Evolutionary conservation across 1,284 basidiomycete species (phyloP), one percentile per base, ranked within the genome.

Genomic region (Sanguinoderma infundibulare): DNA sequence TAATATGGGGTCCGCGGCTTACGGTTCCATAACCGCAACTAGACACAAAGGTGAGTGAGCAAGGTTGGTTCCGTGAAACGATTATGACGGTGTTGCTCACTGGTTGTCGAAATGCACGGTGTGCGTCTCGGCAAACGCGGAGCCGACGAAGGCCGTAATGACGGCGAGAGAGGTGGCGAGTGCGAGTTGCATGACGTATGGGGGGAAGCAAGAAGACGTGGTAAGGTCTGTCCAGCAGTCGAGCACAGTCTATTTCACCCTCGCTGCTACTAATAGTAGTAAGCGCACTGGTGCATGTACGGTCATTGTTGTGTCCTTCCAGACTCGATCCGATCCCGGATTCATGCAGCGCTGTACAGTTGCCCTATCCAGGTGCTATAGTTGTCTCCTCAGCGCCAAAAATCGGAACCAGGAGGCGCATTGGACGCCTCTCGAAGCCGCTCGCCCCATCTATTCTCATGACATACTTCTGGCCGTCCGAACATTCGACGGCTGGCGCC

Each of bases 21-120:
- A 79, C 77, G 61, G 74, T 77, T 53, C 78, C 78, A 32, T 64
- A 63, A 20, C 77, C 78, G 66, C 78, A 79, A 58, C 78, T 77
- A 24, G n/a, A 24, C 20, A 20, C 50, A 40, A 36, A 39, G 4
- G 40, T 3, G 15, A 28, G 26, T 49, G n/a, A n/a, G n/a, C 14
- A 61, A 24, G 12, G 39, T 53, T 50, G n/a, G n/a, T n/a, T n/a
- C n/a, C n/a, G n/a, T 57, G 38, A 8, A 14, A 5, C 14, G 47
- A 39, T 38, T 15, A 22, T 24, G 35, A 53, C 10, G 15, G 34
- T 3, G 34, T 15, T 14, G 70, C 73, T 57, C 53, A 79, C 77
- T 72, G 64, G 69, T 79, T 79, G 38, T 72, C 60, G 49, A 79
- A 79, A 22, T 67, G 63, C 50, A 79, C 68, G 42, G 73, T 79